These are phyloP conservation scores for Terfezia claveryi DNA, from an alignment of 495 filamentous ascomycete species.

Conservation along the genomic window DNA sequence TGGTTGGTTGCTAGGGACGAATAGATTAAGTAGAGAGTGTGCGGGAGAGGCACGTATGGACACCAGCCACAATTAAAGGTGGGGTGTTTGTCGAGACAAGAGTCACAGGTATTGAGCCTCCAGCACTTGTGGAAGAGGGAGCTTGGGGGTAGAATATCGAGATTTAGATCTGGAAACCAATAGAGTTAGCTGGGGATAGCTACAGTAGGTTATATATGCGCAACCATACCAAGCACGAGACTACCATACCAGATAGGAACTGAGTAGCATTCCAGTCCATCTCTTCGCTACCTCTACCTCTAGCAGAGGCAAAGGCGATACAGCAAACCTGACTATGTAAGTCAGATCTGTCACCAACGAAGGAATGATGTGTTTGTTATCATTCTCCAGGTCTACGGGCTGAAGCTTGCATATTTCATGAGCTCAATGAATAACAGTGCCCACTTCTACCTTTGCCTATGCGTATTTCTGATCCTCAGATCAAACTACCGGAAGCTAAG, in stretches of 20 bases:
- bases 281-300: neutral
- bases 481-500: neutral
- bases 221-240: neutral
- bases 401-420: too few species aligned
- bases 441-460: too few species aligned
- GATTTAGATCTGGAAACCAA: neutral
- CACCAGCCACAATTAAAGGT: conserved; percentile 28
- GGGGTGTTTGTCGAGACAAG: conserved; percentile 20
- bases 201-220: neutral
- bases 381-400: too few species aligned
- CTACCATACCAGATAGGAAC: neutral
- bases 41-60: conserved; percentile 23
- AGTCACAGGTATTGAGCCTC: conserved; percentile 25
- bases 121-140: conserved; percentile 20
- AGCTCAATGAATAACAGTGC: too few species aligned
- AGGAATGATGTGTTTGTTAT: too few species aligned
- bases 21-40: neutral
- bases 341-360: too few species aligned
- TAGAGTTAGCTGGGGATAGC: neutral
- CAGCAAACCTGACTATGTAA: neutral
- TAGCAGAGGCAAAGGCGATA: neutral
- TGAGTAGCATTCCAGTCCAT: neutral
- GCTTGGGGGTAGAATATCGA: neutral
- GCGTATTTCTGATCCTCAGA: neutral
- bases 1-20: neutral